These are phyloP conservation scores for Arabidopsis suecica DNA, from an alignment of 345 rosid species.

Conservation along the genomic window DNA sequence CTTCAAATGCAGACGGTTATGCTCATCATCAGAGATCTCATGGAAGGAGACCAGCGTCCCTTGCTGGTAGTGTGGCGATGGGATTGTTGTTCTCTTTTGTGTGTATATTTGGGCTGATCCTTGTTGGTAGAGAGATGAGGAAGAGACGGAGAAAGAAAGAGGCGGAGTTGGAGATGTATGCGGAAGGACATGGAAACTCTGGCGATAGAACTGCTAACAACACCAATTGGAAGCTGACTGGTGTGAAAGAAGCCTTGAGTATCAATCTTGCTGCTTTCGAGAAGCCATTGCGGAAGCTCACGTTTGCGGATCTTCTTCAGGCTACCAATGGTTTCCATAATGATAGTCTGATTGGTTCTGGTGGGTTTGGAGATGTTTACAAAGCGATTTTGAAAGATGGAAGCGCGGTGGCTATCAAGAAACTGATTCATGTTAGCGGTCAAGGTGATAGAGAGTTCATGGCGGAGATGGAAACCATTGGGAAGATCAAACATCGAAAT, in stretches of 20 bases:
- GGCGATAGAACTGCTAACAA: conserved; percentile 67
- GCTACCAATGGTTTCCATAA: conserved; percentile 90
- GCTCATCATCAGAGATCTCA: conserved; percentile 62
- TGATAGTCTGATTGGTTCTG: conserved; percentile 87
- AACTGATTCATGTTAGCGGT: conserved; percentile 88
- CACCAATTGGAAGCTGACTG: conserved; percentile 73
- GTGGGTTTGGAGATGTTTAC: conserved; percentile 98
- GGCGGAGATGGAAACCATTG: conserved; percentile 98
- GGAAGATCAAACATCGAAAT: conserved; percentile 92
- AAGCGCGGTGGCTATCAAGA: conserved; percentile 89
- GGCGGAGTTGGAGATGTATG: conserved; percentile 58
- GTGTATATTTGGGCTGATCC: conserved; percentile 70
- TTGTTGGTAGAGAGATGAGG: conserved; percentile 67
- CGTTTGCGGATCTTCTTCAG: conserved; percentile 89
- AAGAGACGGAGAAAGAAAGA: conserved; percentile 77
- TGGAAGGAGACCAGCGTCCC: conserved; percentile 55
- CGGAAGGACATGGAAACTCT: conserved; percentile 58
- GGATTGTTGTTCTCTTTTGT: conserved; percentile 81
- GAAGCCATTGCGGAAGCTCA: conserved; percentile 81
- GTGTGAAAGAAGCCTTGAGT: conserved; percentile 79
- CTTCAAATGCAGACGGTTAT: conserved; percentile 28
- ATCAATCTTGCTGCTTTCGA: conserved; percentile 86
- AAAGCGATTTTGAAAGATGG: conserved; percentile 90
- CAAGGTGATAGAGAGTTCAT: conserved; percentile 96
- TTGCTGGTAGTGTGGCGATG: conserved; percentile 83